A percentile compares a stretch with the other conserved stretches of the same genome.
phyloP scores from a whole-genome alignment of 2,329 filamentous ascomycete species.

The Achaetomium macrosporum region DNA sequence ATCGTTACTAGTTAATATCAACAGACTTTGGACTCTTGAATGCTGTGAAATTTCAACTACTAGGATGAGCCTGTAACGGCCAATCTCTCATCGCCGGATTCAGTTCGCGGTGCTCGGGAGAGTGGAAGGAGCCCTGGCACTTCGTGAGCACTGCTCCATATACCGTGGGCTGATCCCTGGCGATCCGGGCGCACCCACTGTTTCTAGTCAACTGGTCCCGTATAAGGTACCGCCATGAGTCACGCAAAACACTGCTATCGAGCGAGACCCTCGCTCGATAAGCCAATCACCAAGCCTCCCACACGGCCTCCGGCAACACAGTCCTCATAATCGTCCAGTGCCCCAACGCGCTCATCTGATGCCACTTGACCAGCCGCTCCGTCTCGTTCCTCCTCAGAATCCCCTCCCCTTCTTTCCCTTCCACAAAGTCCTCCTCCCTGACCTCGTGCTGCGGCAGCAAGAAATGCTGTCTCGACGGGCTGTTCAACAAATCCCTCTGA shows the following conservation, averaged over 20 bases:
- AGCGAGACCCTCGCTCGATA: too few relatives aligned
- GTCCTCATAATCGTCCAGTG: conserved; percentile 92
- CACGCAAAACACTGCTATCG: too few relatives aligned
- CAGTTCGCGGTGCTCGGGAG: too few relatives aligned
- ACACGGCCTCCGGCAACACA: conserved; percentile 70
- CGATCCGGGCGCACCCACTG: too few relatives aligned
- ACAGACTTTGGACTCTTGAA: too few relatives aligned
- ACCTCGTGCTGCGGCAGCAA: conserved; percentile 70
- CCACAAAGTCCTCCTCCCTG: conserved; percentile 43
- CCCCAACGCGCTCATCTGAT: conserved; percentile 68
- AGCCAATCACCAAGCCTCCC: conserved; percentile 74
- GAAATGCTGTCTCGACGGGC: conserved; percentile 62
- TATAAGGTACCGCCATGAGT: not conserved
- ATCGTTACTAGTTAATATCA: too few relatives aligned
- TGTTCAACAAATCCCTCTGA: conserved; percentile 64
- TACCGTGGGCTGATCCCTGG: too few relatives aligned
- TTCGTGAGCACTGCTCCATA: too few relatives aligned
- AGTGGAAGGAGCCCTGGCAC: too few relatives aligned
- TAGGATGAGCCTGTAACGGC: too few relatives aligned
- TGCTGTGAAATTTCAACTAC: too few relatives aligned
- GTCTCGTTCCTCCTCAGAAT: conserved; percentile 61
- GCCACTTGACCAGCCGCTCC: conserved; percentile 61
- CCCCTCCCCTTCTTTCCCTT: conserved; percentile 35
- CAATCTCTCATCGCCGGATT: too few relatives aligned
- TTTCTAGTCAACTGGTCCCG: not conserved